Percentiles rank a stretch among this genome's conserved stretches.
Conservation (phyloP, 2,329 filamentous ascomycete genomes). For the Phyllachora maydis region DNA sequence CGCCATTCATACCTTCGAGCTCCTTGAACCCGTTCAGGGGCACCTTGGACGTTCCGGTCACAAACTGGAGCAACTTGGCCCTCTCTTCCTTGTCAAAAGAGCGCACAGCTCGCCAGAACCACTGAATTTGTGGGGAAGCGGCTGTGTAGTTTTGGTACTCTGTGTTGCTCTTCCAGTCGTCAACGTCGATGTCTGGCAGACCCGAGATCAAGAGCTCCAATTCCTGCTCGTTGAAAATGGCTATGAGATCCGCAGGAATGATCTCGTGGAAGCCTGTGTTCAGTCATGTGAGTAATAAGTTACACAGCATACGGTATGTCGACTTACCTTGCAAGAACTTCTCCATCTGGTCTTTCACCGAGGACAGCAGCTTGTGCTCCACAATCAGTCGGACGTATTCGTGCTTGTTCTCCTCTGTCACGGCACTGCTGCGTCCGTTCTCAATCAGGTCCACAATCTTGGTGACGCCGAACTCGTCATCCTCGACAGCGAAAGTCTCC, state of each 20-base stretch:
- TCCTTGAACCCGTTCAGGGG: slow-evolving; percentile 98
- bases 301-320: neutral
- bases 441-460: slow-evolving; percentile 72
- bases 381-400: slow-evolving; percentile 91
- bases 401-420: slow-evolving; percentile 96
- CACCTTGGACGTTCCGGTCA: slow-evolving; percentile 95
- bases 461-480: slow-evolving; percentile 82
- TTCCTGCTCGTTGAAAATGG: slow-evolving; percentile 98
- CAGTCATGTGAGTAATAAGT: slow-evolving; percentile 3
- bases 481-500: slow-evolving; percentile 86
- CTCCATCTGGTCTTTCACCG: slow-evolving; percentile 86
- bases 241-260: slow-evolving; percentile 79
- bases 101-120: slow-evolving; percentile 97
- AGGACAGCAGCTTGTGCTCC: slow-evolving; percentile 78
- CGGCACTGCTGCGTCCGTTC: slow-evolving; percentile 75
- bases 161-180: slow-evolving; percentile 98
- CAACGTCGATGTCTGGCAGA: slow-evolving; percentile 88
- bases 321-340: slow-evolving; percentile 63
- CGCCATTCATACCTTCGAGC: slow-evolving; percentile 96
- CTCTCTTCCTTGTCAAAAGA: slow-evolving; percentile 98
- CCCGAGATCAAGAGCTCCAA: slow-evolving; percentile 91
- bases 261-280: slow-evolving; percentile 85
- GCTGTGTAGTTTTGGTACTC: slow-evolving; percentile 97
- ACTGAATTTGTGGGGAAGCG: slow-evolving; percentile 90
- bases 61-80: slow-evolving; percentile 91